Evolutionary conservation across 805 yeast genomes (phyloP), one percentile per base, ranked within the genome.

Genomic region (Wickerhamomyces bovis): DNA sequence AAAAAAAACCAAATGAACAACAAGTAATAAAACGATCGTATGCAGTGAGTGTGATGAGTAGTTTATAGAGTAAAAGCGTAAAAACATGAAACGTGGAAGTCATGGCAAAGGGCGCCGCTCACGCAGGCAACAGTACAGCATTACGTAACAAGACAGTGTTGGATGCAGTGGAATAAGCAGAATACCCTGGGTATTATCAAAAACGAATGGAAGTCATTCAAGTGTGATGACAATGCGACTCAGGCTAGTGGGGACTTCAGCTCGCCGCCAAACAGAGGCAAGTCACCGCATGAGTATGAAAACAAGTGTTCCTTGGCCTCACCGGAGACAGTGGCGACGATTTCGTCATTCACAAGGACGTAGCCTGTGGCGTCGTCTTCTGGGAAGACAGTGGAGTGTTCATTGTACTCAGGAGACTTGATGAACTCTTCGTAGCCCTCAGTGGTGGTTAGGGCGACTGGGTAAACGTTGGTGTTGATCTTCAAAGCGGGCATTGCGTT

Each of bases 351-450:
- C 15, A 58, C 61, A 45, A 65, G 41, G 16, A 70, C 66, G 47
- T 67, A 67, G 7, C 71, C 73, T 16, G 58, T 51, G 38, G 65
- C 57, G 22, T 56, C 58, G 45, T 67, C 68, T 20, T 68, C 69
- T 45, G 70, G 57, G 47, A 67, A 61, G n/a, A 70, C 64, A 2
- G 69, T 60, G 19, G 67, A 60, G 49, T 60, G 56, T 20, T 60
- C 58, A 15, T 58, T 56, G 38, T 55, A 52, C 41, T 57, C 56
- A 22, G 61, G 61, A 28, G 69, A 61, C 44, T 62, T 66, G 41
- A 70, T 53, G 48, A 70, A 70, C 25, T 68, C 72, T 23, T 66
- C 51, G 56, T 70, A 70, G 12, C 73, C 74, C 38, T 62, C 58
- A 7, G 65, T 56, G 12, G 71, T 64, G 11, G 71, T 67, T 35